Evolutionary conservation across 2,329 filamentous ascomycete genomes (phyloP), one percentile per base, ranked within the genome.

Genomic region (Leptographium radiaticola): DNA sequence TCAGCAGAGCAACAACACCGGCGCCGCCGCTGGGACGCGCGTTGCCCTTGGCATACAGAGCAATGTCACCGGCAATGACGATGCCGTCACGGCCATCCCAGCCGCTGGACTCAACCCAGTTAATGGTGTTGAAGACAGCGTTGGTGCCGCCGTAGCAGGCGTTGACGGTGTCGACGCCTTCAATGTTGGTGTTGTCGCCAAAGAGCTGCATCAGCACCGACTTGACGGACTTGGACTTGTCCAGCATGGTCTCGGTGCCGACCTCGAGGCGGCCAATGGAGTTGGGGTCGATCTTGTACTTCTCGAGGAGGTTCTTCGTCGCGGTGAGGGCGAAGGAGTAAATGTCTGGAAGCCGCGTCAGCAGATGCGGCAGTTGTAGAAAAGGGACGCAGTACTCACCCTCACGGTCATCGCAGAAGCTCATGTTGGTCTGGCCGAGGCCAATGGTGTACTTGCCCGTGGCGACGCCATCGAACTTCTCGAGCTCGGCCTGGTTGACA

Each of bases 161-260:
- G 67, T 91, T 91, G 68, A 90, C 71, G 54, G 83, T 89, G 71
- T 91, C 87, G 51, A 90, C 79, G 68, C 87, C 87, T 74, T 91
- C 87, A 57, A 91, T 75, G 73, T 86, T 89, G 73, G 82, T 86
- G 75, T 91, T 91, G 63, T 86, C 84, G 65, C 83, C 80, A 63
- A 91, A 89, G 47, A 91, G 77, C 75, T 90, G 87, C 87, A 91
- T 91, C 60, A 91, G 74, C 58, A 91, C 86, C 34, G 86, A 85
- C 79, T 91, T 91, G 74, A 90, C 87, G 47, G 87, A 90, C 78
- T 91, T 91, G 67, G 87, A 90, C 76, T 91, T 91, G 79, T 91
- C 87, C 65, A 91, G 75, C 54, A 91, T 75, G 59, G 87, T 91
- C 77, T 91, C 87, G 53, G 87, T 91, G 65, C 87, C 87, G 64